phyloP scores from a whole-genome alignment of 257 asterid species.

The Marsdenia floribunda region DNA sequence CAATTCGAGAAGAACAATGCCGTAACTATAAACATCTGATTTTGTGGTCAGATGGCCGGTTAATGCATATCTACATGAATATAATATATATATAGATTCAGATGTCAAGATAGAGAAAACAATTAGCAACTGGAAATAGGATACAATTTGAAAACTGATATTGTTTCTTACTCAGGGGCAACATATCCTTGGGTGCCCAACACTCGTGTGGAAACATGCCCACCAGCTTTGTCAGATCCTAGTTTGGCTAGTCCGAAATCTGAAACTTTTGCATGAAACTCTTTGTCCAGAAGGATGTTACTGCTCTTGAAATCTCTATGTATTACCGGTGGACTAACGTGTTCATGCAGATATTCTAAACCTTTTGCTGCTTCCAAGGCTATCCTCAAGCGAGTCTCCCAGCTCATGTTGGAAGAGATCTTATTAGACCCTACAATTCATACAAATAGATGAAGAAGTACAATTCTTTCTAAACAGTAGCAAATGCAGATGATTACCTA shows the following conservation, averaged over 20 bases:
- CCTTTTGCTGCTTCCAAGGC: slow-evolving; percentile 97
- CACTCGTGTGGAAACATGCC: slow-evolving; percentile 87
- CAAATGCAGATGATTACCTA: background rate
- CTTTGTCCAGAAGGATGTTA: slow-evolving; percentile 72
- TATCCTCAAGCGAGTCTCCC: slow-evolving; percentile 78
- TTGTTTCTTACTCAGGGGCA: slow-evolving; percentile 74
- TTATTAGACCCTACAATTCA: slow-evolving; percentile 38
- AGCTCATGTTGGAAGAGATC: slow-evolving; percentile 52
- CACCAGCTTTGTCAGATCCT: slow-evolving; percentile 88
- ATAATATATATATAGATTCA: background rate
- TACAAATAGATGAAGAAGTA: background rate
- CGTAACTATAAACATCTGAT: slow-evolving; percentile 92
- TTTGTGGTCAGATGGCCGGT: slow-evolving; percentile 91
- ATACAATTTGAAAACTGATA: background rate
- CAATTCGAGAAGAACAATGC: slow-evolving; percentile 85
- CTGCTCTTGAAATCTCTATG: slow-evolving; percentile 96
- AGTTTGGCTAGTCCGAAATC: slow-evolving; percentile 85
- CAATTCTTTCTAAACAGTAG: too few species aligned
- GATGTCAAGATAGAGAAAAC: background rate
- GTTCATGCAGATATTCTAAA: slow-evolving; percentile 85
- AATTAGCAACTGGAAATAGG: background rate
- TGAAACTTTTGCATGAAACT: slow-evolving; percentile 84
- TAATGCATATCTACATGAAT: slow-evolving; percentile 60
- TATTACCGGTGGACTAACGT: slow-evolving; percentile 70
- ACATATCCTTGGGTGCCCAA: slow-evolving; percentile 97